phyloP scores from a whole-genome alignment of 2,329 filamentous ascomycete genomes.

The Monilinia polystroma region DNA sequence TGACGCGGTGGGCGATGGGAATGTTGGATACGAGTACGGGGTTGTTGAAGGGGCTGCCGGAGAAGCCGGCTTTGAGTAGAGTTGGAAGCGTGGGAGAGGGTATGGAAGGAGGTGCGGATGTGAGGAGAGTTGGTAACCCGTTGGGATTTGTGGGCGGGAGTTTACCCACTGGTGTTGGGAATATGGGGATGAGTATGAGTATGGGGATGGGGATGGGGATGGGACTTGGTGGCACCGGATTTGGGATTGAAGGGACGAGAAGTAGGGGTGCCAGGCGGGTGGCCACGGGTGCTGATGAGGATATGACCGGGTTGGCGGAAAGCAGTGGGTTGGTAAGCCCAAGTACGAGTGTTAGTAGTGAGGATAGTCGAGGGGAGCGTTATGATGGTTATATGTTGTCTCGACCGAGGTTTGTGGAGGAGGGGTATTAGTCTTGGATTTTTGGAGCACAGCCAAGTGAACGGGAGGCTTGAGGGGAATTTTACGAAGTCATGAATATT shows the following conservation, averaged over 20 bases:
- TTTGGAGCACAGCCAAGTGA: background rate
- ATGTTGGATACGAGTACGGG: constrained; percentile 73
- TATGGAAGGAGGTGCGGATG: constrained; percentile 1
- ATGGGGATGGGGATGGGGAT: constrained; percentile 12
- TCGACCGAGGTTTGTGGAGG: constrained; percentile 16
- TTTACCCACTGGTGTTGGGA: constrained; percentile 9
- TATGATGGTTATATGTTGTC: constrained; percentile 26
- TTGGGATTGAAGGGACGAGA: constrained; percentile 15
- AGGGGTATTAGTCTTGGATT: constrained; percentile 6
- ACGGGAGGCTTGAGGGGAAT: background rate
- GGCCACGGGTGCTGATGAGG: constrained; percentile 33
- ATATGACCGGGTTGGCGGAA: constrained; percentile 29
- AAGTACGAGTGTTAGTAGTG: constrained; percentile 39
- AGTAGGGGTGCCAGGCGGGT: constrained; percentile 18
- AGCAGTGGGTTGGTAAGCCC: constrained; percentile 39
- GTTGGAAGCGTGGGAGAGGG: constrained; percentile 41
- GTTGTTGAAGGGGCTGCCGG: constrained; percentile 66
- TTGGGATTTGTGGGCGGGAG: constrained; percentile 11
- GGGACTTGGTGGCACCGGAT: constrained; percentile 8
- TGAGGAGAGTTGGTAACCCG: constrained; percentile 9
- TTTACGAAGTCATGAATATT: constrained; percentile 20
- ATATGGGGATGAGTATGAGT: background rate
- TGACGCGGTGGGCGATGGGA: constrained; percentile 72
- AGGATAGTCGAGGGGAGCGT: constrained; percentile 27
- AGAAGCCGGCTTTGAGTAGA: constrained; percentile 66